Conservation (phyloP, 257 asterid species). For the Cruciata laevipes region DNA sequence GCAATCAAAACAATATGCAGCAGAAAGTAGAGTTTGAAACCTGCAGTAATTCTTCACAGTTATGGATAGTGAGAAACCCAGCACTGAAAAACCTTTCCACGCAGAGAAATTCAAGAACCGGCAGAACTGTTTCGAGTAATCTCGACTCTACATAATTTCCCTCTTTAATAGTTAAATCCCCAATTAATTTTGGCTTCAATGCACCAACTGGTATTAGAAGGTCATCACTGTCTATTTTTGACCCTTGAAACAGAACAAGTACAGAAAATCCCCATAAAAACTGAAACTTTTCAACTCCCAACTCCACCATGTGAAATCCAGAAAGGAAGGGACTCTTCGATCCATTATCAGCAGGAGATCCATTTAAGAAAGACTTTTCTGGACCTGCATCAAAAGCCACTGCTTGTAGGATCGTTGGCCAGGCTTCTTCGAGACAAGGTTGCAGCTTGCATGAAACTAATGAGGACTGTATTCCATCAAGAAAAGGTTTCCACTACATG, state of each 20-base stretch:
- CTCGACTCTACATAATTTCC: constrained; percentile 39
- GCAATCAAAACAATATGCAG: neutral
- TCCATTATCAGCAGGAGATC: constrained; percentile 34
- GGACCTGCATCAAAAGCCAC: constrained; percentile 91
- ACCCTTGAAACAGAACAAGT: constrained; percentile 78
- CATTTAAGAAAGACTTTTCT: constrained; percentile 33
- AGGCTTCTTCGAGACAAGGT: constrained; percentile 94
- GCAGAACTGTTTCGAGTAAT: constrained; percentile 44
- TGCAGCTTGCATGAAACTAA: constrained; percentile 64
- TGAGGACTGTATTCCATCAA: constrained; percentile 88
- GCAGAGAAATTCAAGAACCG: constrained; percentile 60
- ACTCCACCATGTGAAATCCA: constrained; percentile 77
- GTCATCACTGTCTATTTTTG: constrained; percentile 32
- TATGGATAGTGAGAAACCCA: constrained; percentile 63
- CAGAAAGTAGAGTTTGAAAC: neutral
- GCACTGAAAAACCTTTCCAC: constrained; percentile 58
- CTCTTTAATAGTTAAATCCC: constrained; percentile 41
- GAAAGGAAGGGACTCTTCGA: constrained; percentile 50
- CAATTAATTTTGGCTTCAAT: constrained; percentile 46
- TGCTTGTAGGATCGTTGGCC: constrained; percentile 94
- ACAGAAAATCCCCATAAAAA: constrained; percentile 86
- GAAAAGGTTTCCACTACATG: constrained; percentile 91
- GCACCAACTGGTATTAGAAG: constrained; percentile 38
- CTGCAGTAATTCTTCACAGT: constrained; percentile 76
- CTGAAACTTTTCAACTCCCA: constrained; percentile 58